Base-by-base conservation (phyloP, 495 filamentous ascomycete species). In the Penicillium canescens region DNA sequence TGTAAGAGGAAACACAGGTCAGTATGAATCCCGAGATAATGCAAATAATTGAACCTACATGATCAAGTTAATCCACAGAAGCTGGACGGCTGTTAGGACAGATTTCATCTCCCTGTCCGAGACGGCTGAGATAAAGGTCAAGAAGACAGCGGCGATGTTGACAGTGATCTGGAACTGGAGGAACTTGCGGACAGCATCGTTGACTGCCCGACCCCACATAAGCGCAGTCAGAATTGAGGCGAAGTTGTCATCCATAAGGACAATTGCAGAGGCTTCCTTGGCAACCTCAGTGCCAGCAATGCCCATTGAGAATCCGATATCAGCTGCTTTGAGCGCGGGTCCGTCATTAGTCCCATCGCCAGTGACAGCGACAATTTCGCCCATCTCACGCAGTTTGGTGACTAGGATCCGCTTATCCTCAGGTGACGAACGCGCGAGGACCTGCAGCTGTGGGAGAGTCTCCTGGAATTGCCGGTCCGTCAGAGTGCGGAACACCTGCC, bases 141-240 rank as follows among this genome's bases (percentile, higher is more conserved):
- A 78, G n/a, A 88, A 54, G 6, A 96, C 90, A n/a, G 91, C 90
- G 21, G 90, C 93, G 54, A 95, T 90, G 68, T 93, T 96, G 72
- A 94, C 89, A 18, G 91, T 94, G 56, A 96, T 79, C 81, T 96
- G 91, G 59, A 96, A 96, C 83, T 91, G 88, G 40, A 95, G 78
- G 68, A 96, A 96, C 69, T 95, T 95, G 76, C 90, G 88, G 37
- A 96, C 89, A 5, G 89, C 84, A 65, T 96, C 91, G 62, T 93
- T 93, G 42, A 59, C 56, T 3, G 51, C 51, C 13, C 56, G 52
- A 11, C 84, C 84, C 46, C 78, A 79, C n/a, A 79, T 67, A 5
- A 89, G 80, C 1, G 86, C 87, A 56, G 84, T 82, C 3, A 89
- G 81, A n/a, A 90, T 79, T 4, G 80, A 82, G 3, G 74, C 73